Base-by-base conservation (phyloP, 768 basidiomycete genomes). In the Pilatotrama ljubarskyi region DNA sequence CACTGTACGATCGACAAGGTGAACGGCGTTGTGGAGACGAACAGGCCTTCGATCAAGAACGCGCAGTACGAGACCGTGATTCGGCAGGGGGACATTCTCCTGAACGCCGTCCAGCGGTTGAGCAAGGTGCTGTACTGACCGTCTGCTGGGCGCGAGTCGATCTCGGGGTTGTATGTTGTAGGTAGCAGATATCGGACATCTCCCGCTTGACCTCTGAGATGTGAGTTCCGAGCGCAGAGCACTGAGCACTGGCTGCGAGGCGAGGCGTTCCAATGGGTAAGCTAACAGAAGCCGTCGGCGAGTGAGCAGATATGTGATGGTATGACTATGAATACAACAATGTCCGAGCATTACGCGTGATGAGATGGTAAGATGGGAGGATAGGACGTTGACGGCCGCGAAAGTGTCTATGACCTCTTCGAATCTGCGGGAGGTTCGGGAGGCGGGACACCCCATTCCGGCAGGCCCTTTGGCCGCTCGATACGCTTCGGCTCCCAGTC, bases 1-100 rank as follows among this genome's bases (percentile, higher is more conserved):
- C 86, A 92, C 68, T 91, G 88, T 66, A 86, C 87, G 0, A 98
- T 98, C 60, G 95, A 98, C 79, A 92, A 93, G 68, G 96, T 98
- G n/a, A 82, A 89, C 57, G 93, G 94, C 0, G 83, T 98, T 37
- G 94, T 98, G 15, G 91, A 95, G 76, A 98, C 96, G 24, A 95
- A 91, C 48, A 80, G 93, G 58, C 81, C 84, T 4, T 80, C 84
- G 44, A 73, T 81, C 42, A 88, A 97, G 82, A 91, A 86, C 51
- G 87, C 88, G 42, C 90, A 95, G 68, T 97, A 96, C 71, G 94
- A 96, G 70, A 87, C 86, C 37, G 90, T 98, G n/a, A 82, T 99
- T 52, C 90, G 89, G 73, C 89, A 95, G 76, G 95, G 95, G 1
- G 96, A 99, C 73, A 73, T 93, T 26, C 74, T 99, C 64, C 76